phyloP scores from a whole-genome alignment of 176 grass and related monocot species.

The Musa beccarii region DNA sequence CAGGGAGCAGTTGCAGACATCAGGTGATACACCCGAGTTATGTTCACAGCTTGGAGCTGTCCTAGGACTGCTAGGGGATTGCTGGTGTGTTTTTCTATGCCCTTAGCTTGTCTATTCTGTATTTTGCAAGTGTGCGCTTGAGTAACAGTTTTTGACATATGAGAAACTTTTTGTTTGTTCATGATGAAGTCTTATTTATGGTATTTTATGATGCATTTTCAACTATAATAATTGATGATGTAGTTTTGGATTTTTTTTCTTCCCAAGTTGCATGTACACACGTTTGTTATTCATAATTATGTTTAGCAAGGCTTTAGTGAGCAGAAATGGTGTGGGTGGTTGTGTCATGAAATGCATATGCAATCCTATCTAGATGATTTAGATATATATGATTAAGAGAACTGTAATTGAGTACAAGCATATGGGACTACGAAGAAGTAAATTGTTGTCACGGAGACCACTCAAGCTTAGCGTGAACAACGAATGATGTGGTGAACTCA shows the following conservation, averaged over 20 bases:
- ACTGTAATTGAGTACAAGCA: too few relatives aligned
- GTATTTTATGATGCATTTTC: not conserved
- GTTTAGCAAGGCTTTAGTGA: too few relatives aligned
- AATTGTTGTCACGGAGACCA: too few relatives aligned
- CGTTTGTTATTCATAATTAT: not conserved
- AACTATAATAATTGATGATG: not conserved
- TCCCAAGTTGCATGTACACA: not conserved
- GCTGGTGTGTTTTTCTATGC: constrained; percentile 44
- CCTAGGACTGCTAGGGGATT: constrained; percentile 91
- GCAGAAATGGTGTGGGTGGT: not conserved
- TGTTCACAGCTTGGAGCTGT: constrained; percentile 90
- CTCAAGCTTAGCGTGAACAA: too few relatives aligned
- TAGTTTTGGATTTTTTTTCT: not conserved
- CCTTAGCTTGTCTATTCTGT: not conserved
- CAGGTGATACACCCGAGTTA: constrained; percentile 48
- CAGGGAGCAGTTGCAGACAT: constrained; percentile 62
- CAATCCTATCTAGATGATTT: too few relatives aligned
- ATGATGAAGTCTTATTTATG: not conserved
- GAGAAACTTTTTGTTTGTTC: not conserved
- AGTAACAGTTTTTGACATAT: not conserved
- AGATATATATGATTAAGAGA: too few relatives aligned
- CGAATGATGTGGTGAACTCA: not conserved
- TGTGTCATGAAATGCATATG: too few relatives aligned
- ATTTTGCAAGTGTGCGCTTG: not conserved
- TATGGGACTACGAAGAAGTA: too few relatives aligned